phyloP scores from a whole-genome alignment of 768 basidiomycete species.

The Tremella yokohamensis region DNA sequence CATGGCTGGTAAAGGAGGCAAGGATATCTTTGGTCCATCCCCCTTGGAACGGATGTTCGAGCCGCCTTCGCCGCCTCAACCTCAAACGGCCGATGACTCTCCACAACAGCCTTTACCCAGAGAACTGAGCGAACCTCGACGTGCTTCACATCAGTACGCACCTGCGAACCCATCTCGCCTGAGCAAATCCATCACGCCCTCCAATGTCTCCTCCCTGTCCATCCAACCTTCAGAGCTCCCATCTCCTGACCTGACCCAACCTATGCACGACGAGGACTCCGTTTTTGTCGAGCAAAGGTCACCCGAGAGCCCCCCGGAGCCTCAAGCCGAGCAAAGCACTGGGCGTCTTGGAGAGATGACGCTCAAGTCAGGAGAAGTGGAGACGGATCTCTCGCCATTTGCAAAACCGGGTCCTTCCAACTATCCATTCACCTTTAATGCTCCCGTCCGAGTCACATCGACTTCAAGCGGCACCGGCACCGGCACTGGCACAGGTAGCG shows the following conservation, averaged over 20 bases:
- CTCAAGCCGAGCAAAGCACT: constrained; percentile 6
- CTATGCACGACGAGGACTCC: not conserved
- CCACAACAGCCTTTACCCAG: constrained; percentile 46
- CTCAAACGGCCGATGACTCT: not conserved
- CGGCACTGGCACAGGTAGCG: constrained; percentile 11
- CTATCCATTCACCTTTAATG: constrained; percentile 36
- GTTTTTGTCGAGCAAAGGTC: not conserved
- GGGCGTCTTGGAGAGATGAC: constrained; percentile 8
- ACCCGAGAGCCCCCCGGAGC: constrained; percentile 1
- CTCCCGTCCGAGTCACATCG: constrained; percentile 20
- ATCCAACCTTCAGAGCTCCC: not conserved
- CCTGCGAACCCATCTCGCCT: constrained; percentile 44
- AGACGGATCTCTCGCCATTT: constrained; percentile 38
- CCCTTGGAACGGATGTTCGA: constrained; percentile 89
- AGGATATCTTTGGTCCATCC: constrained; percentile 73
- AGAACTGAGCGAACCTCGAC: constrained; percentile 20
- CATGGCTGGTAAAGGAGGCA: constrained; percentile 20
- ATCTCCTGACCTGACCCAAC: constrained; percentile 8
- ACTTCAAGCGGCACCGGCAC: not conserved
- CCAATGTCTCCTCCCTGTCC: constrained; percentile 14
- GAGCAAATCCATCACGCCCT: constrained; percentile 47
- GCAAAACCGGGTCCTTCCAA: constrained; percentile 14
- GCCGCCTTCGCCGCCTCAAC: constrained; percentile 73
- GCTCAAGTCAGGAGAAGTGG: constrained; percentile 22
- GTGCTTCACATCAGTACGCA: constrained; percentile 44